Percentiles rank a stretch among this genome's conserved stretches.
These are phyloP conservation scores for Starmerella roubikii DNA, from an alignment of 805 yeast genomes.

Conservation along the genomic window DNA sequence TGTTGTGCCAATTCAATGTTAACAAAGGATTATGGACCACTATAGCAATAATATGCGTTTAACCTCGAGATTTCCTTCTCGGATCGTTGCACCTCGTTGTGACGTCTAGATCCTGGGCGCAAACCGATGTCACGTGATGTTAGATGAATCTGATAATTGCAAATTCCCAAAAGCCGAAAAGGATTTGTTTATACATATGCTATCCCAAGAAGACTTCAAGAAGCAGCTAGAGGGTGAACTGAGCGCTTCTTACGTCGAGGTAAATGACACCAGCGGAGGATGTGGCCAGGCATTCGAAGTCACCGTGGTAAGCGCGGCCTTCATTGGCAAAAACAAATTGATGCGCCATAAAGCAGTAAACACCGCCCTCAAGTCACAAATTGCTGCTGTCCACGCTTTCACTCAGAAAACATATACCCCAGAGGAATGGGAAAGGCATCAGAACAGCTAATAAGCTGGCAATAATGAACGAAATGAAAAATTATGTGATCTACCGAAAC, in stretches of 20 bases:
- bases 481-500: no score
- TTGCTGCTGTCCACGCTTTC: slow-evolving; percentile 82
- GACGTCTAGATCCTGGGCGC: no score
- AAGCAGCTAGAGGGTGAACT: slow-evolving; percentile 38
- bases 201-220: slow-evolving; percentile 14
- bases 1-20: no score
- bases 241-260: slow-evolving; percentile 53
- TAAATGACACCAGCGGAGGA: slow-evolving; percentile 75
- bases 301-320: slow-evolving; percentile 59
- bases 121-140: no score
- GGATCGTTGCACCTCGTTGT: no score
- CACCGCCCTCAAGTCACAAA: slow-evolving; percentile 64
- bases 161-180: no score
- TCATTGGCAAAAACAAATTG: slow-evolving; percentile 70
- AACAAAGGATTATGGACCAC: no score
- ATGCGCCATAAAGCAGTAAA: slow-evolving; percentile 82
- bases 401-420: slow-evolving; percentile 67
- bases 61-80: no score
- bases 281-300: slow-evolving; percentile 98
- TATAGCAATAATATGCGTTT: no score
- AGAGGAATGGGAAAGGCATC: slow-evolving; percentile 76
- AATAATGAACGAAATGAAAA: no score
- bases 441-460: no score
- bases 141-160: no score
- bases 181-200: slow-evolving; percentile 7